Conservation (phyloP, 2,329 filamentous ascomycete genomes). For the Calonectria henricotiae region DNA sequence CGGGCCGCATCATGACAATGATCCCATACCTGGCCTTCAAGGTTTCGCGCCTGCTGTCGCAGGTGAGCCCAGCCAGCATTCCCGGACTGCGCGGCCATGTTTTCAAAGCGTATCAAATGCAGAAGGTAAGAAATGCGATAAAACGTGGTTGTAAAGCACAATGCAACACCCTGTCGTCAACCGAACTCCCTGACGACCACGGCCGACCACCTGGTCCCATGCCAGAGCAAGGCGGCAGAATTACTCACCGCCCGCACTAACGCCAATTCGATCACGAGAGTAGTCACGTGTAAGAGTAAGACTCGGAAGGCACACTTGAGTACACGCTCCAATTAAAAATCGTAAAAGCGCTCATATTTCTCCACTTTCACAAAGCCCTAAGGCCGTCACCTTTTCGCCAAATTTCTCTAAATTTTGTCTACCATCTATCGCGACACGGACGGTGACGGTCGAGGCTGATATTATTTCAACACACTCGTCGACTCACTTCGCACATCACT, state of each 20-base stretch:
- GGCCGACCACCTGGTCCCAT: conserved; percentile 48
- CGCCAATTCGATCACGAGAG: conserved; percentile 32
- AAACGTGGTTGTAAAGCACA: conserved; percentile 37
- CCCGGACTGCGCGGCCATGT: conserved; percentile 70
- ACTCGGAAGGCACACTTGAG: conserved; percentile 24
- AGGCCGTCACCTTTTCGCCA: conserved; percentile 60
- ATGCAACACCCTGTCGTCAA: conserved; percentile 40
- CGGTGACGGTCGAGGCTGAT: conserved; percentile 59
- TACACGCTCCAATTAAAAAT: conserved; percentile 56
- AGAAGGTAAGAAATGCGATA: conserved; percentile 35
- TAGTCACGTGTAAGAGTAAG: conserved; percentile 46
- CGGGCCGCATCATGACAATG: conserved; percentile 42
- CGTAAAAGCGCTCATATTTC: conserved; percentile 42
- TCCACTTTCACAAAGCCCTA: conserved; percentile 57
- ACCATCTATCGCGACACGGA: conserved; percentile 58
- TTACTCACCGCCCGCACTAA: conserved; percentile 52
- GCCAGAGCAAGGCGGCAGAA: conserved; percentile 47
- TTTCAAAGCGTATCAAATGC: conserved; percentile 34
- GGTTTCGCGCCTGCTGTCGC: conserved; percentile 88
- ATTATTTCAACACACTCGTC: conserved; percentile 58
- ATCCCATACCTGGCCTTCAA: conserved; percentile 87
- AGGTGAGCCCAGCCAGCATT: conserved; percentile 91
- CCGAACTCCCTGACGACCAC: conserved; percentile 49
- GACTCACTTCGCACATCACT: conserved; percentile 62
- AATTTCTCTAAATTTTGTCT: conserved; percentile 58